phyloP scores from a whole-genome alignment of 2,329 filamentous ascomycete species.

The Fusarium sp. region DNA sequence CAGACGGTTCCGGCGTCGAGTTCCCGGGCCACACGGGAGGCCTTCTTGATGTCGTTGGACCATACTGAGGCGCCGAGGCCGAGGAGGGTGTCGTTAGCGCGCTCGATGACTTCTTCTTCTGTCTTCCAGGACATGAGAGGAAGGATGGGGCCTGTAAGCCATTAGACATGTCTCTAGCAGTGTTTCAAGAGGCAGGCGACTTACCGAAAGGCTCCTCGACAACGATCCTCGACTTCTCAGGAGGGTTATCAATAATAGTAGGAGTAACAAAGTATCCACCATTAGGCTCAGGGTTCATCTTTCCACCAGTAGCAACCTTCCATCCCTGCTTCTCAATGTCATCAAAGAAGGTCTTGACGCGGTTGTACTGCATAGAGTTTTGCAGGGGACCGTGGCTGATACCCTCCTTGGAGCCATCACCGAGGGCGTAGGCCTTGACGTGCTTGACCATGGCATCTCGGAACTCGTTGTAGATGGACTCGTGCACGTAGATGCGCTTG shows the following conservation, averaged over 20 bases:
- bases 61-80: conserved; percentile 69
- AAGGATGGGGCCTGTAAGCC: conserved; percentile 60
- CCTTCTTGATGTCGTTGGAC: conserved; percentile 61
- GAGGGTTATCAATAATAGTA: conserved; percentile 69
- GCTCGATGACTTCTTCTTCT: conserved; percentile 68
- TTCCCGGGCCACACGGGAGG: conserved; percentile 60
- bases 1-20: conserved; percentile 69
- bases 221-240: conserved; percentile 66
- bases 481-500: conserved; percentile 71
- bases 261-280: conserved; percentile 68
- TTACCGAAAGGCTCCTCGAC: conserved; percentile 62
- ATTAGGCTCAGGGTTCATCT: conserved; percentile 33
- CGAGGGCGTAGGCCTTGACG: conserved; percentile 56
- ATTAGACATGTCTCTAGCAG: too few species aligned
- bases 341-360: conserved; percentile 56
- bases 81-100: conserved; percentile 64
- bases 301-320: conserved; percentile 55
- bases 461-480: conserved; percentile 67
- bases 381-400: conserved; percentile 68
- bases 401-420: conserved; percentile 53
- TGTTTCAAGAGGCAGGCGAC: neutral
- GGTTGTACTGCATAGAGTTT: conserved; percentile 73
- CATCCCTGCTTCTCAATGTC: conserved; percentile 58
- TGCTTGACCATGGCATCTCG: conserved; percentile 50
- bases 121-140: conserved; percentile 70